Conservation (phyloP, 306 rosid genomes). For the Vigna unguiculata region DNA sequence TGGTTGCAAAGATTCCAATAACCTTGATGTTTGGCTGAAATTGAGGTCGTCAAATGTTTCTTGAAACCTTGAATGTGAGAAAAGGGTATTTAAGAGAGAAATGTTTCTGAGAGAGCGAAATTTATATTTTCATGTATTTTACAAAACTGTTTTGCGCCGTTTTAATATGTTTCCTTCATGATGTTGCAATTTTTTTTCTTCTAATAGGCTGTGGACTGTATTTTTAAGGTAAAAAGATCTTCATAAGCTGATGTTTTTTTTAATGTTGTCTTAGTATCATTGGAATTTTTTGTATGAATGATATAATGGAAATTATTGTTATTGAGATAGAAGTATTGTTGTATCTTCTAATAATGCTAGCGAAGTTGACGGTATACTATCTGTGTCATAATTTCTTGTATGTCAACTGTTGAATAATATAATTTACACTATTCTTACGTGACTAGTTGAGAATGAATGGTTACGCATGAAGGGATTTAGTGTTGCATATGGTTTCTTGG, state of each 20-base stretch:
- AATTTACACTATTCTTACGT: background rate
- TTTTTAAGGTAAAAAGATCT: background rate
- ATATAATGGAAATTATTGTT: background rate
- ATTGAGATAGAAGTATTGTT: background rate
- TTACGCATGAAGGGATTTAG: slow-evolving; percentile 14
- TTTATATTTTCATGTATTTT: background rate
- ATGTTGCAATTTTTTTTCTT: background rate
- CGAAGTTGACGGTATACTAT: background rate
- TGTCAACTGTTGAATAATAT: slow-evolving; percentile 13
- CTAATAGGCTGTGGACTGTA: background rate
- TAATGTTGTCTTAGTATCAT: background rate
- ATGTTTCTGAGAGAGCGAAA: background rate
- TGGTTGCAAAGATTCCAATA: background rate
- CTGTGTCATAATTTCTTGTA: background rate
- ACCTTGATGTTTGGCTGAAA: background rate
- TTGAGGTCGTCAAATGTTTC: background rate
- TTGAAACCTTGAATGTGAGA: background rate
- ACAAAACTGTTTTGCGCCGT: background rate
- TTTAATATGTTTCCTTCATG: background rate
- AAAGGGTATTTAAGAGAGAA: background rate
- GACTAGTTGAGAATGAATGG: slow-evolving; percentile 18
- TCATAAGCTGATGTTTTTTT: background rate
- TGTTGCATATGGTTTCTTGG: slow-evolving; percentile 3
- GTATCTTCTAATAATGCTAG: background rate
- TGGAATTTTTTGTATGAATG: background rate